phyloP scores from a whole-genome alignment of 495 filamentous ascomycete genomes.

The Trichocladium uniseriatum region DNA sequence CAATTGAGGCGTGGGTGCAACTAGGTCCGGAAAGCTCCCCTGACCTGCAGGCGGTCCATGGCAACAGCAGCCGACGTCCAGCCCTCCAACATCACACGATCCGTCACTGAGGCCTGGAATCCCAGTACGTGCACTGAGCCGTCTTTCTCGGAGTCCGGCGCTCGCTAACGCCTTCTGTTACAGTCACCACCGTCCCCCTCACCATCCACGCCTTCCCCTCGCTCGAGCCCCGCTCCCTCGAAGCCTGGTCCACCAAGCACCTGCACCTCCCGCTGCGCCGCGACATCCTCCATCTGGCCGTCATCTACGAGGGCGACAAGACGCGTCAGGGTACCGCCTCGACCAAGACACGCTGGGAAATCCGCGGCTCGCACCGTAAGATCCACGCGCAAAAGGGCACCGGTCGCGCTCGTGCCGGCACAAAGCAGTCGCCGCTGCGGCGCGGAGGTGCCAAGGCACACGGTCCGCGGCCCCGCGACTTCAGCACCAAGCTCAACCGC shows the following conservation, averaged over 20 bases:
- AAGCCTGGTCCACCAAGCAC: conserved; percentile 69
- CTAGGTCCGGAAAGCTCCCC: conserved; percentile 10
- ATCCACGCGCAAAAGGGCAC: conserved; percentile 75
- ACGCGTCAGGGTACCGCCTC: conserved; percentile 80
- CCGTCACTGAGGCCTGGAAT: conserved; percentile 21
- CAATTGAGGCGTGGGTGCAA: background rate
- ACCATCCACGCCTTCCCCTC: conserved; percentile 87
- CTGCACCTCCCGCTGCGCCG: conserved; percentile 77
- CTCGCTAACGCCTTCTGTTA: background rate
- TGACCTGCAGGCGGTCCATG: conserved; percentile 52
- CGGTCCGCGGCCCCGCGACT: conserved; percentile 84
- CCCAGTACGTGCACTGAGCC: conserved; percentile 13
- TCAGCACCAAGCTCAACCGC: conserved; percentile 67
- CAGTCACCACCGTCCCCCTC: conserved; percentile 54
- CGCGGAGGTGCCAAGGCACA: conserved; percentile 77
- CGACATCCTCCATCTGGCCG: conserved; percentile 87
- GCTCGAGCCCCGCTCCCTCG: conserved; percentile 74
- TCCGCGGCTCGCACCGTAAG: conserved; percentile 73
- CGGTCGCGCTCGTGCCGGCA: conserved; percentile 68
- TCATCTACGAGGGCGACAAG: conserved; percentile 85
- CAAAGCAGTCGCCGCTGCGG: conserved; percentile 73
- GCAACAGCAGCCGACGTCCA: conserved; percentile 56
- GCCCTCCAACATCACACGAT: conserved; percentile 35
- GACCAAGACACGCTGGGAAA: conserved; percentile 74
- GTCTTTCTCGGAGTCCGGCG: conserved; percentile 9